phyloP scores from a whole-genome alignment of 352 stramenopile genomes.

The Phytophthora chlamydospora region DNA sequence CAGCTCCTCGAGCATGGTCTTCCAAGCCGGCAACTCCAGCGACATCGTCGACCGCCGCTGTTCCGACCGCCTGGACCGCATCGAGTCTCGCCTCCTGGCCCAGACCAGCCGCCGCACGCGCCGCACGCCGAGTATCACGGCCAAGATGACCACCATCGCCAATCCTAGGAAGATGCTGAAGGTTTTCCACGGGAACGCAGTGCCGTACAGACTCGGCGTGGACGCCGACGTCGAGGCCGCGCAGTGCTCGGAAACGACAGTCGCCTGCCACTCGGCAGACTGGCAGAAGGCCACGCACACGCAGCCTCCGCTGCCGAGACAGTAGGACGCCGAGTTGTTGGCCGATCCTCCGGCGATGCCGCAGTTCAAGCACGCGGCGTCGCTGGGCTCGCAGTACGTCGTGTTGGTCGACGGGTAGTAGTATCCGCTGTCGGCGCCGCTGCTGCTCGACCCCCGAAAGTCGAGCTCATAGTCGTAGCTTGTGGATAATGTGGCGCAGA shows the following conservation, averaged over 20 bases:
- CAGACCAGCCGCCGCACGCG: constrained; percentile 18
- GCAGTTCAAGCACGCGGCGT: constrained; percentile 35
- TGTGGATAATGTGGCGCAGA: constrained; percentile 36
- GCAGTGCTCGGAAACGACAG: constrained; percentile 25
- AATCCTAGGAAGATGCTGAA: constrained; percentile 24
- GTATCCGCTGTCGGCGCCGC: constrained; percentile 20
- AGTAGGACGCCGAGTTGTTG: constrained; percentile 34
- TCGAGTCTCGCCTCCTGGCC: constrained; percentile 11
- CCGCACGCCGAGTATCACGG: constrained; percentile 22
- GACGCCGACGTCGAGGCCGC: background rate
- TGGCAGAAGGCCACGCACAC: constrained; percentile 50
- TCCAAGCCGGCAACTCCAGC: constrained; percentile 39
- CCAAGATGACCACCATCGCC: constrained; percentile 17
- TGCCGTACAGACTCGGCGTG: constrained; percentile 5
- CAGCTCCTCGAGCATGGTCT: constrained; percentile 35
- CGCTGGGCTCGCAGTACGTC: constrained; percentile 48
- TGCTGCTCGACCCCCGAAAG: constrained; percentile 30
- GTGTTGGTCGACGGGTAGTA: constrained; percentile 60
- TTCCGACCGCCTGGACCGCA: constrained; percentile 5
- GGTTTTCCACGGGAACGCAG: constrained; percentile 28
- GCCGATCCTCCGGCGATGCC: background rate
- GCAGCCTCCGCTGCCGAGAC: constrained; percentile 36
- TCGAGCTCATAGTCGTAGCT: constrained; percentile 33
- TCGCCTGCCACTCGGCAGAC: constrained; percentile 29
- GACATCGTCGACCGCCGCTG: constrained; percentile 15